phyloP scores from a whole-genome alignment of 352 stramenopile species.

The Pythium volutum region DNA sequence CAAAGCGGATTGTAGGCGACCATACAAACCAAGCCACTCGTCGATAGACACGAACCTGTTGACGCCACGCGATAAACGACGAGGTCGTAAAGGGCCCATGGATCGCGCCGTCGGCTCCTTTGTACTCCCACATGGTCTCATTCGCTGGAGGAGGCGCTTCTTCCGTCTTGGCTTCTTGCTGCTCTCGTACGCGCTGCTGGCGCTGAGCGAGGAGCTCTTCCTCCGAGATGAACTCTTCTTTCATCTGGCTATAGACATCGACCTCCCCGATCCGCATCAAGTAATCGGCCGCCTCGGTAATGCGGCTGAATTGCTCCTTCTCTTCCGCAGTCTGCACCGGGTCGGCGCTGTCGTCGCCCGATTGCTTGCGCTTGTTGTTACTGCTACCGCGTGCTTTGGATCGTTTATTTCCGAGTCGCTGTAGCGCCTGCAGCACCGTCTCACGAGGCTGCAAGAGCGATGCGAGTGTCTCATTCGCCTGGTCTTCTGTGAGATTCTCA shows the following conservation, averaged over 20 bases:
- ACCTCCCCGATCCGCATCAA: slow-evolving; percentile 73
- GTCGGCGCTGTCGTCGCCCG: slow-evolving; percentile 20
- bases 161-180: slow-evolving; percentile 49
- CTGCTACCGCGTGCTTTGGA: slow-evolving; percentile 37
- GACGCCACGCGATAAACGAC: slow-evolving; percentile 71
- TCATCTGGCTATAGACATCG: slow-evolving; percentile 79
- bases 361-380: slow-evolving; percentile 56
- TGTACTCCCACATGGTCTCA: slow-evolving; percentile 80
- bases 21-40: not conserved
- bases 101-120: slow-evolving; percentile 60
- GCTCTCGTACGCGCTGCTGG: slow-evolving; percentile 17
- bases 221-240: slow-evolving; percentile 75
- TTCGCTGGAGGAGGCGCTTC: slow-evolving; percentile 26
- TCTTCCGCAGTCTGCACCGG: slow-evolving; percentile 52
- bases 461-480: slow-evolving; percentile 52
- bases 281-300: slow-evolving; percentile 80
- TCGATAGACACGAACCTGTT: slow-evolving; percentile 38
- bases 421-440: slow-evolving; percentile 72
- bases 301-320: slow-evolving; percentile 75
- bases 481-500: slow-evolving; percentile 57
- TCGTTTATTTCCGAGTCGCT: slow-evolving; percentile 68
- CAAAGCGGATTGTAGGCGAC: not conserved
- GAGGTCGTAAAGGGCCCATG: slow-evolving; percentile 74
- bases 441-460: slow-evolving; percentile 63
- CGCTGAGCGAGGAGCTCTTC: slow-evolving; percentile 51